Percentiles rank a stretch among this genome's conserved stretches.
These are phyloP conservation scores for Stereum hirsutum DNA, from an alignment of 1,284 basidiomycete genomes.

Conservation along the genomic window DNA sequence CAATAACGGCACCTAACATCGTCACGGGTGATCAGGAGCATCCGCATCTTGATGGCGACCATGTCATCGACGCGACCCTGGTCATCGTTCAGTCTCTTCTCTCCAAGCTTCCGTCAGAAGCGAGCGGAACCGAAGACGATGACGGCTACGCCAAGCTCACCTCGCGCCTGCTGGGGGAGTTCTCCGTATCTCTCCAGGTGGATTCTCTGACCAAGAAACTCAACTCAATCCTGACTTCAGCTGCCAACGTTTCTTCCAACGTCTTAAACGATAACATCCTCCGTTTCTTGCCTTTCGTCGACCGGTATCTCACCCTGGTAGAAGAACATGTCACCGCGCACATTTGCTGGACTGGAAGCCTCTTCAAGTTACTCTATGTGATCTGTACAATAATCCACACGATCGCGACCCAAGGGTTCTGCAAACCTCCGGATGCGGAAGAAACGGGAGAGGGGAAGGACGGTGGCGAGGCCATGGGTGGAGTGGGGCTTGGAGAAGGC, in stretches of 20 bases:
- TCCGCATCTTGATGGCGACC: conserved; percentile 22
- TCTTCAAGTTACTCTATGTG: conserved; percentile 83
- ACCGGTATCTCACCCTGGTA: conserved; percentile 43
- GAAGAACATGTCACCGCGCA: conserved; percentile 45
- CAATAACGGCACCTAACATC: neutral
- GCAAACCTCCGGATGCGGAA: conserved; percentile 69
- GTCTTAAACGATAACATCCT: conserved; percentile 22
- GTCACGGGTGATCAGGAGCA: neutral
- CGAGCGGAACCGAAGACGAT: conserved; percentile 19
- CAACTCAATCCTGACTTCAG: conserved; percentile 21
- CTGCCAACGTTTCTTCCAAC: conserved; percentile 19
- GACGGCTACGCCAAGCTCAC: conserved; percentile 22
- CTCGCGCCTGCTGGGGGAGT: conserved; percentile 12
- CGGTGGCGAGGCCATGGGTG: conserved; percentile 51
- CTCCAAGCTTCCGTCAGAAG: conserved; percentile 5
- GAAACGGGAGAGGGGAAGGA: conserved; percentile 41
- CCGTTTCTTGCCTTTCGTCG: conserved; percentile 59
- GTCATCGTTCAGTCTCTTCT: conserved; percentile 55
- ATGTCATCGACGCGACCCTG: conserved; percentile 54
- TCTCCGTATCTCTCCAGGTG: conserved; percentile 20
- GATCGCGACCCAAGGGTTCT: conserved; percentile 86
- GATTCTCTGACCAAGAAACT: conserved; percentile 28
- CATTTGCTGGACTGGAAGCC: conserved; percentile 61
- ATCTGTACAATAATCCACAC: conserved; percentile 69
- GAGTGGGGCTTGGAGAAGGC: conserved; percentile 84